A percentile compares a stretch with the other conserved stretches of the same genome.
Evolutionary conservation across 1,284 basidiomycete species (phyloP).

Genomic region (Papiliotrema terrestris): DNA sequence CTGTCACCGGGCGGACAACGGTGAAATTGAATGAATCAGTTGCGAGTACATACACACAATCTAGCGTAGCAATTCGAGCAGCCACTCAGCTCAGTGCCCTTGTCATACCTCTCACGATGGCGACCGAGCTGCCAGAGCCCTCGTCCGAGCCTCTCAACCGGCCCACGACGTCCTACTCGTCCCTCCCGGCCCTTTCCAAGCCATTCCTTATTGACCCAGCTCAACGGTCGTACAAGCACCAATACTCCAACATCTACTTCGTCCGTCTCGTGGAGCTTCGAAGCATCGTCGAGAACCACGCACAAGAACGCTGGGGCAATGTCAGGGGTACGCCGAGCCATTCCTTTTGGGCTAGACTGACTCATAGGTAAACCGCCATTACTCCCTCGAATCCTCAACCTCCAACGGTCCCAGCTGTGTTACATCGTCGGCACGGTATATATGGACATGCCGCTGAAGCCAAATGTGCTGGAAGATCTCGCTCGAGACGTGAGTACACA

Average conservation of each 20-base stretch:
- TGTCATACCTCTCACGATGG: slow-evolving; percentile 4
- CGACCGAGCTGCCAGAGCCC: slow-evolving; percentile 10
- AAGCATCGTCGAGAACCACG: slow-evolving; percentile 61
- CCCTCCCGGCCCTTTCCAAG: slow-evolving; percentile 42
- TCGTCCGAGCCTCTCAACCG: slow-evolving; percentile 8
- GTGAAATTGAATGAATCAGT: too few species aligned
- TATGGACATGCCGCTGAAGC: slow-evolving; percentile 97
- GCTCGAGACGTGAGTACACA: slow-evolving; percentile 71
- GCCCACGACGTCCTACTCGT: slow-evolving; percentile 33
- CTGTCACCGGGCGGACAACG: too few species aligned
- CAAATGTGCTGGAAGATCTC: slow-evolving; percentile 92
- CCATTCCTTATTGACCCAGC: slow-evolving; percentile 45
- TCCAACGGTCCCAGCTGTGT: slow-evolving; percentile 77
- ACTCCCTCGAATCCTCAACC: slow-evolving; percentile 81
- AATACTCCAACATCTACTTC: slow-evolving; percentile 93
- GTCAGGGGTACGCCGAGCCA: slow-evolving; percentile 56
- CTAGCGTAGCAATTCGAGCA: too few species aligned
- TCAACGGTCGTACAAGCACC: slow-evolving; percentile 59
- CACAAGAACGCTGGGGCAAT: slow-evolving; percentile 63
- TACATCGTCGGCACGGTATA: slow-evolving; percentile 94
- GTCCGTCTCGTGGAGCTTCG: slow-evolving; percentile 66
- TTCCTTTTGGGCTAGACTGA: neutral
- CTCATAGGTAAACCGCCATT: slow-evolving; percentile 64
- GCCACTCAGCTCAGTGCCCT: too few species aligned
- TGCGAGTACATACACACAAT: too few species aligned